These are phyloP conservation scores for Cutaneotrichosporon mucoides DNA, from an alignment of 1,284 basidiomycete species.

Conservation along the genomic window DNA sequence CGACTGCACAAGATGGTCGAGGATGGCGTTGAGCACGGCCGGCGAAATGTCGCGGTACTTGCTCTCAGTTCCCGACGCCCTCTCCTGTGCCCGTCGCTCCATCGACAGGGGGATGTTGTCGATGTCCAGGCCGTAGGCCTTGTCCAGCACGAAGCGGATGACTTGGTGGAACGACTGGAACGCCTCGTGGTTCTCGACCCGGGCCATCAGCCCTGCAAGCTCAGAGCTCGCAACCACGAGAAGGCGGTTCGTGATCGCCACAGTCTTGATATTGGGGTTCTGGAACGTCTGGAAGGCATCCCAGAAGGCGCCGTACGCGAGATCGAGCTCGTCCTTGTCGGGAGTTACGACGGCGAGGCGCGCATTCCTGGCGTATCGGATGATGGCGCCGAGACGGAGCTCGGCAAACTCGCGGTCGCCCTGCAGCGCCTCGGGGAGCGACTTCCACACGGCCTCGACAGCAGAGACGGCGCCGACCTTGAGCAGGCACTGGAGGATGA, in stretches of 20 bases:
- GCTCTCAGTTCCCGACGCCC: background rate
- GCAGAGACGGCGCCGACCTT: constrained; percentile 8
- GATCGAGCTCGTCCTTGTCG: background rate
- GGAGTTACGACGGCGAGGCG: background rate
- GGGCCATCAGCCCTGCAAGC: constrained; percentile 1
- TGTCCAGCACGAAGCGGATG: constrained; percentile 7
- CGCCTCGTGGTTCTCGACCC: background rate
- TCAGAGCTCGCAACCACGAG: constrained; percentile 10
- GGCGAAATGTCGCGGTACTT: constrained; percentile 1
- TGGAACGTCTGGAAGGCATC: constrained; percentile 14
- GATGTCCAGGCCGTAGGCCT: constrained; percentile 19
- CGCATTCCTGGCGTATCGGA: constrained; percentile 9
- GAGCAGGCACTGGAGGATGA: constrained; percentile 10
- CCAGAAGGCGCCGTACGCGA: constrained; percentile 14
- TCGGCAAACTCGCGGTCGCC: constrained; percentile 2
- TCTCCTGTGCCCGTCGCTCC: background rate
- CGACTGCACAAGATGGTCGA: constrained; percentile 5
- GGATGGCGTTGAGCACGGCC: constrained; percentile 9
- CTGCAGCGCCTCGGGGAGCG: constrained; percentile 8
- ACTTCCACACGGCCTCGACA: constrained; percentile 6
- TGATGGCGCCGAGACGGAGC: constrained; percentile 14
- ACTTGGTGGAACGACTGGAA: constrained; percentile 9
- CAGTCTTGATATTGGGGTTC: background rate
- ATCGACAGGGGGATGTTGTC: constrained; percentile 13
- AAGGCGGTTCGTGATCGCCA: constrained; percentile 10